Percentiles rank a stretch among this genome's conserved stretches.
Conservation (phyloP, 495 filamentous ascomycete genomes). For the Lichenothelia convexa region DNA sequence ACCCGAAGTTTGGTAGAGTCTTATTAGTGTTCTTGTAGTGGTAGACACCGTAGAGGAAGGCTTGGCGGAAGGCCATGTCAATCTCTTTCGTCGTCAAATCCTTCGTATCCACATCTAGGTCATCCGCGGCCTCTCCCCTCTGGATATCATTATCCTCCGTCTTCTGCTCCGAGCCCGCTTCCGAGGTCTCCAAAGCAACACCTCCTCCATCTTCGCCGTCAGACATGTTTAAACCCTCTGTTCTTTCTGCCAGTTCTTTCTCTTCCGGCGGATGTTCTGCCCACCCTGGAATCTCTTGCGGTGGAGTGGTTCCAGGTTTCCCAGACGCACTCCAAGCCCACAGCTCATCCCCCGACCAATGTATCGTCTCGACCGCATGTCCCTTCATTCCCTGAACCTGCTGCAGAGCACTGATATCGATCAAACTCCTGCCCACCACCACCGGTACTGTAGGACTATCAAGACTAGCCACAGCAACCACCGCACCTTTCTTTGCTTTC, state of each 20-base stretch:
- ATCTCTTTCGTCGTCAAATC: conserved; percentile 46
- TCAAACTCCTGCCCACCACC: conserved; percentile 48
- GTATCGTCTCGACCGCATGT: conserved; percentile 45
- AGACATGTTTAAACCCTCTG: conserved; percentile 14
- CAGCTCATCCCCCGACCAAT: conserved; percentile 60
- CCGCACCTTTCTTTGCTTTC: conserved; percentile 38
- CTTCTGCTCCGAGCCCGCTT: conserved; percentile 2
- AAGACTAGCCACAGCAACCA: conserved; percentile 48
- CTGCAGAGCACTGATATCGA: conserved; percentile 40
- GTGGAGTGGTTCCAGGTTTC: conserved; percentile 26
- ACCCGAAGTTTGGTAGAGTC: conserved; percentile 29
- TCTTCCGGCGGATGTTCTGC: conserved; percentile 8
- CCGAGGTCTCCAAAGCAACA: conserved; percentile 18
- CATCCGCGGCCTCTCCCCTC: conserved; percentile 10
- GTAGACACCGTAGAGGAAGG: conserved; percentile 46
- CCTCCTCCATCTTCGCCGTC: conserved; percentile 26
- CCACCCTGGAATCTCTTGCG: conserved; percentile 22
- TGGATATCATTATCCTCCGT: neutral
- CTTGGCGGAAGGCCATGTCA: conserved; percentile 48
- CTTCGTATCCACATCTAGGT: conserved; percentile 7
- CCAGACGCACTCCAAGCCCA: conserved; percentile 45
- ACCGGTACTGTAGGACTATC: conserved; percentile 42
- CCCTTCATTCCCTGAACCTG: conserved; percentile 47
- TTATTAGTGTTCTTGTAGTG: conserved; percentile 33
- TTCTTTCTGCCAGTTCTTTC: conserved; percentile 10